Base-by-base conservation (phyloP, 306 rosid species). In the Canavalia ensiformis region DNA sequence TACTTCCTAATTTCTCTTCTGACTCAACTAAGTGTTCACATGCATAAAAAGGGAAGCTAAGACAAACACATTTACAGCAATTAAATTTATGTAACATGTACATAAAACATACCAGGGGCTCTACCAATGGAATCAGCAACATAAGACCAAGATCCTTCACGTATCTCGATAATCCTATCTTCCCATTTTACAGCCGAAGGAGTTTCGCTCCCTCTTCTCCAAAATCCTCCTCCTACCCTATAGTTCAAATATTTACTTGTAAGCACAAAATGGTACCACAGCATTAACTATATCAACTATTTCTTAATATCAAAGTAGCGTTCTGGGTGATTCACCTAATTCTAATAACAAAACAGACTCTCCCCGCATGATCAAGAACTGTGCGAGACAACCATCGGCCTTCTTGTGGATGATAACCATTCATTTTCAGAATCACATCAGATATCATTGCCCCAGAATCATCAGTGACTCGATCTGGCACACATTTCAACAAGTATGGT, bases 301-400 rank as follows among this genome's bases (percentile, higher is more conserved):
- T 28, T 75, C 33, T 45, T 25, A 18, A 29, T 65, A 5, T 29
- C 4, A 11, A 49, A 65, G 34, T 34, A 57, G 54, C 71, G 39
- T 74, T 81, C 7, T 41, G 69, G 63, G 80, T 25, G 10, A 18
- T 63, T 85, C 10, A 94, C 99, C 99, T 89, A 25, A 91, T 87
- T 83, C 95, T 86, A 80, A 93, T 75, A 77, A 93, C 95, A 84
- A 95, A 95, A 62, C 97, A 95, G 88, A 91, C 99, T 78, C 97
- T 90, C 79, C 99, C 95, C 33, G 93, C 91, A 85, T 95, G 97
- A 84, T 95, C 99, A 77, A 95, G 97, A 72, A 91, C 99, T 0
- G 97, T 91, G 67, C 94, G 95, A 70, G 97, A 91, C 82, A 95
- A 76, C 99, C 99, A 93, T 81, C 97, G 91, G 25, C 99, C 99